Evolutionary conservation across 2,329 filamentous ascomycete species (phyloP).

Genomic region (Tolypocladium pustulatum): DNA sequence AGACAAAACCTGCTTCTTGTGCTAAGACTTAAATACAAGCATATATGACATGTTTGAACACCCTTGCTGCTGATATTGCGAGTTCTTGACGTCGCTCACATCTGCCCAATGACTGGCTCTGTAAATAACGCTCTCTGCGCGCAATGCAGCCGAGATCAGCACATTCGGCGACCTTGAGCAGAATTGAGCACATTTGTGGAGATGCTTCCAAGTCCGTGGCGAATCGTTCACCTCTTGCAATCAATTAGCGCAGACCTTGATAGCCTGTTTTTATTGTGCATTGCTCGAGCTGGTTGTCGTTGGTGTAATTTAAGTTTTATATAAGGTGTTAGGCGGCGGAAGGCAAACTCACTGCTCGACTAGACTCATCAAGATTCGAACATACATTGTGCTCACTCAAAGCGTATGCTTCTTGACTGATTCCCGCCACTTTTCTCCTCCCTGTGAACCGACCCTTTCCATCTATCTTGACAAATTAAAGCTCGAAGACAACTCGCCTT

Average conservation of each 20-base stretch:
- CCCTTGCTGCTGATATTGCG: not conserved
- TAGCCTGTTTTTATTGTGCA: not conserved
- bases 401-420: not conserved
- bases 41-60: too few relatives aligned
- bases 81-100: not conserved
- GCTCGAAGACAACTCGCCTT: not conserved
- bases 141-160: not conserved
- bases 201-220: not conserved
- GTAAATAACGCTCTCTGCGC: not conserved
- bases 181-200: constrained; percentile 25
- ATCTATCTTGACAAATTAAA: not conserved
- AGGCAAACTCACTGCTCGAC: not conserved
- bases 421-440: not conserved
- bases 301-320: not conserved
- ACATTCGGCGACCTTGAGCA: constrained; percentile 15
- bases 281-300: not conserved
- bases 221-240: not conserved
- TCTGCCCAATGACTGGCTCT: not conserved
- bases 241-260: not conserved
- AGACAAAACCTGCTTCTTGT: not conserved
- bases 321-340: not conserved
- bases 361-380: not conserved
- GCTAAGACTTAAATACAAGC: not conserved
- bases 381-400: not conserved
- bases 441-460: too few relatives aligned